phyloP scores from a whole-genome alignment of 2,329 filamentous ascomycete genomes.

The Fusarium equiseti region DNA sequence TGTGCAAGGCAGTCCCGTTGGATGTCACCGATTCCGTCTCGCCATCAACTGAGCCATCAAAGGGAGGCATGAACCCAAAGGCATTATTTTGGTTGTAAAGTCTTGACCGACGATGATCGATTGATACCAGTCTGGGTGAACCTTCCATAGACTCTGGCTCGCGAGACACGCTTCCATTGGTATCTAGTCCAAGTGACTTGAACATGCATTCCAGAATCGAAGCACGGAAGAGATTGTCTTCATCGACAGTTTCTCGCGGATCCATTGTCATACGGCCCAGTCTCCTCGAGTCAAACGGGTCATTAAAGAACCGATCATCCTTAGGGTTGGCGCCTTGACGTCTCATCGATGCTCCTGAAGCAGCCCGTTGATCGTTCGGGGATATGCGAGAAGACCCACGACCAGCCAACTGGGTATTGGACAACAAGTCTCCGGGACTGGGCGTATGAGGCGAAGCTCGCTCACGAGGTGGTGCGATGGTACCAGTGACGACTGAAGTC shows the following conservation, averaged over 20 bases:
- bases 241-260: conserved; percentile 84
- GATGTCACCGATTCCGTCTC: conserved; percentile 90
- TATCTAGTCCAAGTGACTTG: conserved; percentile 87
- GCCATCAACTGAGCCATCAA: conserved; percentile 79
- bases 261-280: conserved; percentile 67
- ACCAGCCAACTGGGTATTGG: conserved; percentile 76
- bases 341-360: conserved; percentile 42
- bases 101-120: conserved; percentile 84
- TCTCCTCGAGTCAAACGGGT: conserved; percentile 68
- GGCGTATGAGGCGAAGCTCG: conserved; percentile 62
- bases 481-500: conserved; percentile 57
- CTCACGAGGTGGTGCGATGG: conserved; percentile 57
- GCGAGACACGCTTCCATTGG: conserved; percentile 72
- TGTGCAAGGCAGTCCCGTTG: conserved; percentile 70
- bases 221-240: conserved; percentile 88
- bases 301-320: conserved; percentile 64
- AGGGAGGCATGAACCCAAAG: conserved; percentile 90
- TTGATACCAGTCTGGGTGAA: conserved; percentile 86
- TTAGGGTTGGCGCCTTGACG: conserved; percentile 60
- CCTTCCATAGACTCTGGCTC: conserved; percentile 83
- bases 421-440: conserved; percentile 82
- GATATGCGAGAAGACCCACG: conserved; percentile 66
- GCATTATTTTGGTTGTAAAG: conserved; percentile 78
- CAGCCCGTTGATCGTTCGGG: conserved; percentile 32
- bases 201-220: conserved; percentile 96